Evolutionary conservation across 805 yeast genomes (phyloP).

Genomic region (Dipodascopsis uninucleata): DNA sequence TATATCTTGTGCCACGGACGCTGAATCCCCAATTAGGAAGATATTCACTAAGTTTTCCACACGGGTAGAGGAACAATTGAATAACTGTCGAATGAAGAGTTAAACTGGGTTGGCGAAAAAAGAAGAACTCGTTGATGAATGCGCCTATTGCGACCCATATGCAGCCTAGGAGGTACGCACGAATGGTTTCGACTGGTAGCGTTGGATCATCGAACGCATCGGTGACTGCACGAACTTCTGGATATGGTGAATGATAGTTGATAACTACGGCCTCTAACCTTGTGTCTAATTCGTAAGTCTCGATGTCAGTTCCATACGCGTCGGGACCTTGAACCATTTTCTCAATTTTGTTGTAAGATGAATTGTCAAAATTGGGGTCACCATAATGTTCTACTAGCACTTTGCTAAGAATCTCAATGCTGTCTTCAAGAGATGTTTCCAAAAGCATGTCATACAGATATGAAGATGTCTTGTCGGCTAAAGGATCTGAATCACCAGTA

Average conservation of each 20-base stretch:
- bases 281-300: slow-evolving; percentile 15
- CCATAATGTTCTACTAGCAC: slow-evolving; percentile 11
- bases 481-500: slow-evolving; percentile 12
- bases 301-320: slow-evolving; percentile 16
- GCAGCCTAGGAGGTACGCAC: slow-evolving; percentile 54
- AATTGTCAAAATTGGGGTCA: slow-evolving; percentile 10
- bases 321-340: slow-evolving; percentile 7
- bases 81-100: slow-evolving; percentile 57
- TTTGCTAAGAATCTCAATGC: slow-evolving; percentile 31
- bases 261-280: slow-evolving; percentile 21
- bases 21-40: slow-evolving; percentile 16
- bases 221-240: slow-evolving; percentile 62
- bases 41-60: slow-evolving; percentile 42
- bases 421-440: slow-evolving; percentile 35
- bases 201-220: slow-evolving; percentile 52
- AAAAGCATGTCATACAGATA: slow-evolving; percentile 10
- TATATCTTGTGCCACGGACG: slow-evolving; percentile 37
- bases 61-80: slow-evolving; percentile 60
- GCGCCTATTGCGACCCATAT: slow-evolving; percentile 55
- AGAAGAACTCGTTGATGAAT: slow-evolving; percentile 56
- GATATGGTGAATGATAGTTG: slow-evolving; percentile 44
- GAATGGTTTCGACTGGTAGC: slow-evolving; percentile 49
- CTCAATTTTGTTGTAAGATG: slow-evolving; percentile 9
- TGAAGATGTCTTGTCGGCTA: slow-evolving; percentile 14
- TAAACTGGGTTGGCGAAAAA: slow-evolving; percentile 54